Base-by-base conservation (phyloP, 176 grass and related monocot species). In the Raddia distichophylla region DNA sequence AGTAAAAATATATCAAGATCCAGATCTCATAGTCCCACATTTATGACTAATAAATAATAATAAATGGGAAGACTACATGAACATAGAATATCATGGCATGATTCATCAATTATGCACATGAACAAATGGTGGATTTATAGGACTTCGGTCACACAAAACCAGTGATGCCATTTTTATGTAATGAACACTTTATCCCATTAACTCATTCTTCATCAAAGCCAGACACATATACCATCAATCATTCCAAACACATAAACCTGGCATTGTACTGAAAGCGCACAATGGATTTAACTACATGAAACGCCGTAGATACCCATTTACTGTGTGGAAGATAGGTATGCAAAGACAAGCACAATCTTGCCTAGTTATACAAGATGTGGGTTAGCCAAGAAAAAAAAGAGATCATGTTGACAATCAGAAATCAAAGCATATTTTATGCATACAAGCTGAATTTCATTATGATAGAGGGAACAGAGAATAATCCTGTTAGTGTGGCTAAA, bases 1-100 rank as follows among this genome's bases (percentile, higher is more conserved):
- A 81, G 34, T 60, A 83, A 12, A 90, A 70, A 80, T 55, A 80
- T 75, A 20, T 76, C 27, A 51, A 46, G 10, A 81, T 8, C 13
- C 48, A 54, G 45, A 70, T 62, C 55, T 76, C 50, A 20, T 42
- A 65, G 2, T 50, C 53, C 52, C 14, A 11, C 19, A 56, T n/a
- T 55, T 47, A 64, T 56, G 43, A 77, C 32, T 77, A 75, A 6
- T 1, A 77, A 77, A 33, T 77, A 75, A 6, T 1, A 77, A 72
- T 10, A 52, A 77, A 82, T 7, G 2, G 44, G 45, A 89, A 66
- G 34, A 12, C 35, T 76, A 18, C 47, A 12, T 8, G 60, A 65
- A 51, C 58, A 67, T 61, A 43, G 82, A 77, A 40, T 74, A 76
- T 76, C 40, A 34, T 76, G 40, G 58, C 49, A 66, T 34, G 20